Evolutionary conservation across 108 stramenopile genomes (phyloP).

Genomic region (Epipyxis sp.): DNA sequence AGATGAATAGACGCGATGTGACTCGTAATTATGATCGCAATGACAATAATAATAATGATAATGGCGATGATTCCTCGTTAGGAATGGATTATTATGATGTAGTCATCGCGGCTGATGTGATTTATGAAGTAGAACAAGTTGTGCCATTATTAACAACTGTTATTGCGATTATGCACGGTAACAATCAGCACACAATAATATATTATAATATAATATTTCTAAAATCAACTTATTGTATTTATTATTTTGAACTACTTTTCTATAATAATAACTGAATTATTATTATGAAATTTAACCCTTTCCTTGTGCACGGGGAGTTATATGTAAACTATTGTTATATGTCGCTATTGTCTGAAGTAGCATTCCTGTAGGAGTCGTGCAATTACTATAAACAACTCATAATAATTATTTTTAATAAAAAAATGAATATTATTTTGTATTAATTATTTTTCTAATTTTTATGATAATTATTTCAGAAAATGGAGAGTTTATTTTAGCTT

Average conservation of each 20-base stretch:
- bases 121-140: conserved; percentile 16
- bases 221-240: background rate
- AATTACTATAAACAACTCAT: background rate
- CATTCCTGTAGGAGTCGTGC: too few species aligned
- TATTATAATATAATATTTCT: background rate
- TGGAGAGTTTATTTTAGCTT: conserved; percentile 9
- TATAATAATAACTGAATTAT: background rate
- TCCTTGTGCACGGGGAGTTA: background rate
- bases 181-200: background rate
- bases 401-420: background rate
- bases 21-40: too few species aligned
- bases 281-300: background rate
- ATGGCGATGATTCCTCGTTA: too few species aligned
- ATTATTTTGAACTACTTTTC: background rate
- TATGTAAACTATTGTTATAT: background rate
- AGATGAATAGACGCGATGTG: background rate
- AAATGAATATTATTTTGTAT: background rate
- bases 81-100: background rate
- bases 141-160: background rate
- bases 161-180: background rate
- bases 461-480: background rate
- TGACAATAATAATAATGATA: too few species aligned
- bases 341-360: too few species aligned
- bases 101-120: conserved; percentile 5
- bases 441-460: background rate